Percentiles rank a stretch among this genome's conserved stretches.
Evolutionary conservation across 1,284 basidiomycete genomes (phyloP).

Genomic region (Phylloboletellus chloephorus): DNA sequence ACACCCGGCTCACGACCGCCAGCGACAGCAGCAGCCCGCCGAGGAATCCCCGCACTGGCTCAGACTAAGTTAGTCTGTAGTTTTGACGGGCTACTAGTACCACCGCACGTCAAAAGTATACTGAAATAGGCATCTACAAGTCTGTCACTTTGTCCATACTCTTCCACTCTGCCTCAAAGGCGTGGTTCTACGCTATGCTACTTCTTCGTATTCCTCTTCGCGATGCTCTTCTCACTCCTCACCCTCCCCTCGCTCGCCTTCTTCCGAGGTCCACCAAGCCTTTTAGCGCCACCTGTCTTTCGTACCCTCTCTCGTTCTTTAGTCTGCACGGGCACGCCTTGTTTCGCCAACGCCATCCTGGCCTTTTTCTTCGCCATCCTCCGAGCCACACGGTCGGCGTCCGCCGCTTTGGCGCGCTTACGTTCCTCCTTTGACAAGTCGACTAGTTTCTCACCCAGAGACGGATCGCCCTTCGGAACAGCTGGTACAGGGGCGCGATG

Average conservation of each 20-base stretch:
- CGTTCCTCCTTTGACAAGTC: slow-evolving; percentile 80
- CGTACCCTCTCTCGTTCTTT: slow-evolving; percentile 43
- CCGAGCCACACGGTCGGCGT: slow-evolving; percentile 75
- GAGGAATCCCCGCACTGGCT: too few species aligned
- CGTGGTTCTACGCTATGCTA: too few species aligned
- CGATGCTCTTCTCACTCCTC: slow-evolving; percentile 51
- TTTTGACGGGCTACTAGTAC: too few species aligned
- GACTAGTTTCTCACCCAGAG: slow-evolving; percentile 70
- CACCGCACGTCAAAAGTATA: too few species aligned
- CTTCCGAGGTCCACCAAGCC: slow-evolving; percentile 27
- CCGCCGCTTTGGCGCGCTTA: slow-evolving; percentile 72
- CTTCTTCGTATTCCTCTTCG: slow-evolving; percentile 58
- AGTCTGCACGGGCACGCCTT: slow-evolving; percentile 36
- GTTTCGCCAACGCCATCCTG: slow-evolving; percentile 45
- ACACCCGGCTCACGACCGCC: slow-evolving; percentile 12
- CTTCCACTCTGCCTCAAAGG: too few species aligned
- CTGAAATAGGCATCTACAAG: too few species aligned
- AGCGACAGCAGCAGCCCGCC: slow-evolving; percentile 16
- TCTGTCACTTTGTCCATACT: too few species aligned
- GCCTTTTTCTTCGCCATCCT: slow-evolving; percentile 86
- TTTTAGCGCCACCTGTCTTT: slow-evolving; percentile 43
- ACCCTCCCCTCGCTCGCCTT: slow-evolving; percentile 52
- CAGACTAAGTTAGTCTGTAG: too few species aligned
- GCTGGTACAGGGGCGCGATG: slow-evolving; percentile 18
- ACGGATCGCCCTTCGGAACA: slow-evolving; percentile 73